phyloP scores from a whole-genome alignment of 1,139 yeast genomes.

The Yamadazyma siamensis region DNA sequence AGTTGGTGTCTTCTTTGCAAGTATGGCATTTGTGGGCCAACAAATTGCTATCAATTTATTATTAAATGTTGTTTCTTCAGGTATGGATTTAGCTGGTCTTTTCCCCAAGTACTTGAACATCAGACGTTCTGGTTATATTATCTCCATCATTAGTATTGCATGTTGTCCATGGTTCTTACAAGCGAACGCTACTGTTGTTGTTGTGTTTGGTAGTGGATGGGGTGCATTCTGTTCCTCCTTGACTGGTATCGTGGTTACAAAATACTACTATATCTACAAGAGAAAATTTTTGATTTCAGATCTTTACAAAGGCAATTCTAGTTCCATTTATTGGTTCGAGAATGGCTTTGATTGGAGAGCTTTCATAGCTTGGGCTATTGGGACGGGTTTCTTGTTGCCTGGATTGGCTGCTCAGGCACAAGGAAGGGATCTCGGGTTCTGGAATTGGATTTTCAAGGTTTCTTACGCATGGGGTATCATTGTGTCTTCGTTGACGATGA shows the following conservation, averaged over 20 bases:
- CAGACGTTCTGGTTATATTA: constrained; percentile 18
- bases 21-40: constrained; percentile 16
- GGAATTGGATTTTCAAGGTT: constrained; percentile 13
- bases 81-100: constrained; percentile 28
- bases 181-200: constrained; percentile 13
- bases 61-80: constrained; percentile 18
- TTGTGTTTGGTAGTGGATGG: constrained; percentile 9
- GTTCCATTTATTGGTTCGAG: constrained; percentile 10
- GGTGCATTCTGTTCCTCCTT: constrained; percentile 13
- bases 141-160: constrained; percentile 13
- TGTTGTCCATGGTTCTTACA: constrained; percentile 17
- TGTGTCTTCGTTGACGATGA: constrained; percentile 7
- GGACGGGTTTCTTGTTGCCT: constrained; percentile 4
- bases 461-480: constrained; percentile 12
- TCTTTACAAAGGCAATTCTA: constrained; percentile 9
- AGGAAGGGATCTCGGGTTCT: constrained; percentile 7
- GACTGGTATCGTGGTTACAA: constrained; percentile 14
- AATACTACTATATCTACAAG: constrained; percentile 13
- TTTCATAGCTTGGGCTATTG: constrained; percentile 20
- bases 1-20: constrained; percentile 28
- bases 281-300: constrained; percentile 11
- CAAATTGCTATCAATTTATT: constrained; percentile 19
- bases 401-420: constrained; percentile 4
- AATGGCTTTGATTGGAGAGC: constrained; percentile 26
- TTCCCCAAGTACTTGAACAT: constrained; percentile 26